phyloP scores from a whole-genome alignment of 2,329 filamentous ascomycete species.

The Diaporthe longicolla region DNA sequence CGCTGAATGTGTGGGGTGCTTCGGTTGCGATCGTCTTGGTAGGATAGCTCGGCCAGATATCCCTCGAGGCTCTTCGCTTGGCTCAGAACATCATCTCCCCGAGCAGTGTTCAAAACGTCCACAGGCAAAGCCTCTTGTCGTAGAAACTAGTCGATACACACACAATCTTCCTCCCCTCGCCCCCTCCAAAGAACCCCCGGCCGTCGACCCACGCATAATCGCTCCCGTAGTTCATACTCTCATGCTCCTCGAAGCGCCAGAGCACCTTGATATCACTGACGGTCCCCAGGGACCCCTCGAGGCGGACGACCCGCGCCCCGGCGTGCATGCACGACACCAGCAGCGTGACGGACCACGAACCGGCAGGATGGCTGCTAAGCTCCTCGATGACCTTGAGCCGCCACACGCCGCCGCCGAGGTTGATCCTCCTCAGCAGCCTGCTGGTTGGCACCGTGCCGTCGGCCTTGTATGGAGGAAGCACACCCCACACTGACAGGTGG shows the following conservation, averaged over 20 bases:
- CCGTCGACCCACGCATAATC: constrained; percentile 68
- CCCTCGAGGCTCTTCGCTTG: too few species aligned
- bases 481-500: constrained; percentile 76
- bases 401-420: constrained; percentile 90
- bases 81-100: not conserved
- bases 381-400: constrained; percentile 74
- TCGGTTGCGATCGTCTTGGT: too few species aligned
- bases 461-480: constrained; percentile 57
- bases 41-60: not conserved
- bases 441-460: constrained; percentile 53
- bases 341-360: constrained; percentile 47
- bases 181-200: constrained; percentile 40
- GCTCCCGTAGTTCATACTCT: constrained; percentile 96
- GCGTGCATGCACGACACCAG: constrained; percentile 96
- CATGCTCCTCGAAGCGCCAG: constrained; percentile 84
- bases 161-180: constrained; percentile 50
- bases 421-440: constrained; percentile 71
- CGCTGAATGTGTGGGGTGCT: too few species aligned
- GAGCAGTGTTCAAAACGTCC: constrained; percentile 57
- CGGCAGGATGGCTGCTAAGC: constrained; percentile 43
- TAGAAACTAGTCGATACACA: constrained; percentile 84
- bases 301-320: constrained; percentile 76
- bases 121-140: constrained; percentile 78
- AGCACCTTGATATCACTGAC: constrained; percentile 75
- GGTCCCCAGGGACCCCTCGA: constrained; percentile 54